Conservation (phyloP, 2,329 filamentous ascomycete genomes). For the Rugonectria rugulosa region DNA sequence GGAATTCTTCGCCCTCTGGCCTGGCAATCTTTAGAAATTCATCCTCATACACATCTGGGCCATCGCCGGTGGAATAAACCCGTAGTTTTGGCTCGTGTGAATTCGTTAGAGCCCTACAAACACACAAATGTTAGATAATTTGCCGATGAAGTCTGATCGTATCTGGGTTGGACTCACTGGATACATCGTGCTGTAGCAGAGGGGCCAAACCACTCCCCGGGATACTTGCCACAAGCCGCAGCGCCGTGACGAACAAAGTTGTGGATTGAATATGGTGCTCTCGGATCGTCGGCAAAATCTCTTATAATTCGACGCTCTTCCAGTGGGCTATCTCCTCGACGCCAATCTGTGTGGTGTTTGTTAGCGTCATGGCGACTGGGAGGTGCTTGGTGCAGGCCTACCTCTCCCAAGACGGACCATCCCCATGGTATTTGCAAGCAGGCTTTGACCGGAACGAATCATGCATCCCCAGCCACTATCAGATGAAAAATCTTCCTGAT, state of each 20-base stretch:
- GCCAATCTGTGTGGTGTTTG: constrained; percentile 69
- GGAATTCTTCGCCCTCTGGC: constrained; percentile 70
- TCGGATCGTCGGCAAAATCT: constrained; percentile 85
- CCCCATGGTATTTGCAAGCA: constrained; percentile 85
- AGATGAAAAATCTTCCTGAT: constrained; percentile 84
- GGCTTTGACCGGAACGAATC: constrained; percentile 94
- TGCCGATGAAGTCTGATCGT: background rate
- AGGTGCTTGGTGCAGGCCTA: constrained; percentile 45
- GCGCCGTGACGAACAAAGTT: constrained; percentile 92
- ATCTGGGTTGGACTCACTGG: constrained; percentile 67
- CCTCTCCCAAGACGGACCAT: constrained; percentile 80
- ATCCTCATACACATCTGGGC: constrained; percentile 92
- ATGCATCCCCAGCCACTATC: constrained; percentile 99
- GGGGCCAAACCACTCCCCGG: constrained; percentile 99
- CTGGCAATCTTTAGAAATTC: constrained; percentile 81
- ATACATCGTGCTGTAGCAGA: constrained; percentile 95
- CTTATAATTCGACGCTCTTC: constrained; percentile 77
- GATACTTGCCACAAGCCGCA: constrained; percentile 87
- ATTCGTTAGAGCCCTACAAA: constrained; percentile 74
- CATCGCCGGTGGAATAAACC: constrained; percentile 90
- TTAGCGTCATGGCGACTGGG: constrained; percentile 10
- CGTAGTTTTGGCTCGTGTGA: constrained; percentile 70
- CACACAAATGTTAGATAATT: constrained; percentile 7
- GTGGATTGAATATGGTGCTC: constrained; percentile 92
- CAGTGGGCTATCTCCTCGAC: constrained; percentile 62